Conservation (phyloP, 495 filamentous ascomycete genomes). For the Lasiosphaeria miniovina region DNA sequence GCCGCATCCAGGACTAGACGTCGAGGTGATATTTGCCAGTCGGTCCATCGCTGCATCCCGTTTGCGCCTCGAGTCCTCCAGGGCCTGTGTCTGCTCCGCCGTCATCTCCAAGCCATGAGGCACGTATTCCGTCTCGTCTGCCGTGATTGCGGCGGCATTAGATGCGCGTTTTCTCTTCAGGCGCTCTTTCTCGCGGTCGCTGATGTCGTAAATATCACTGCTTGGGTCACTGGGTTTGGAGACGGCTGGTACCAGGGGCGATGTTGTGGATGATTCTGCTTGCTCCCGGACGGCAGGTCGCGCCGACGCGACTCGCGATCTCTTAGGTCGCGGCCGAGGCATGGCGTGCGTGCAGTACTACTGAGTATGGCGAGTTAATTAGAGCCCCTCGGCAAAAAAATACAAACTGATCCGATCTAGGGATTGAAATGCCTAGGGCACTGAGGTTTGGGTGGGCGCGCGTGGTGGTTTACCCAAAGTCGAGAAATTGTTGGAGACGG, state of each 20-base stretch:
- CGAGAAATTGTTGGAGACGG: not conserved
- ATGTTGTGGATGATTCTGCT: not conserved
- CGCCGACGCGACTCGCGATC: conserved; percentile 37
- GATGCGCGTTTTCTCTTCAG: conserved; percentile 18
- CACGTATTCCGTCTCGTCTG: not conserved
- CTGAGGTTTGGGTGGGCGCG: not conserved
- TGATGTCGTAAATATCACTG: conserved; percentile 45
- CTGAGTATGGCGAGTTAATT: not conserved
- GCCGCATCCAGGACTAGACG: conserved; percentile 17
- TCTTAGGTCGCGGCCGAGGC: conserved; percentile 46
- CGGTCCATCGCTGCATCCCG: conserved; percentile 40
- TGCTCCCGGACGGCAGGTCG: conserved; percentile 16
- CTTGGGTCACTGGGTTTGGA: conserved; percentile 8
- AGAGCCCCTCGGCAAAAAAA: not conserved
- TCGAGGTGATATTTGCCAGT: conserved; percentile 40
- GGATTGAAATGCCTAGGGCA: not conserved
- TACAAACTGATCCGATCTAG: not conserved
- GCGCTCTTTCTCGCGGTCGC: conserved; percentile 43
- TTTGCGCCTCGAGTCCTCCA: conserved; percentile 32
- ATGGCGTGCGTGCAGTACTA: conserved; percentile 20
- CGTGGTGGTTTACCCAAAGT: not conserved
- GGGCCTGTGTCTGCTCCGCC: conserved; percentile 28
- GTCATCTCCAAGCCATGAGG: conserved; percentile 10
- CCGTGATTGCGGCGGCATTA: not conserved
- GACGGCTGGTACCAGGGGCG: conserved; percentile 6